phyloP scores from a whole-genome alignment of 2,329 filamentous ascomycete genomes.

The Botrytis porri region DNA sequence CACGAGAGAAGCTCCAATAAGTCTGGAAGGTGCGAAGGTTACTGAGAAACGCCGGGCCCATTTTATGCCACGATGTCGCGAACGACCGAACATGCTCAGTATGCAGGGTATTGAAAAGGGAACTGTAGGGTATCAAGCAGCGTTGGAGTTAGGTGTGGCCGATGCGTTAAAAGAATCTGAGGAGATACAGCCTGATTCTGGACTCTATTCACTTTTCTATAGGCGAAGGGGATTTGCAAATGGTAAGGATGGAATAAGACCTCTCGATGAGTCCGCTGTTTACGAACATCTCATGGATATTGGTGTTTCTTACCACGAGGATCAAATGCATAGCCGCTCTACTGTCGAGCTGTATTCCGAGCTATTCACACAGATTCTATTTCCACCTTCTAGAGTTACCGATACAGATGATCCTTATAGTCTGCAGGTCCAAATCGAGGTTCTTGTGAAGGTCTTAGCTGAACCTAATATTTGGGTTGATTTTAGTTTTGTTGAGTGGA shows the following conservation, averaged over 20 bases:
- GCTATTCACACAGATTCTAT: slow-evolving; percentile 57
- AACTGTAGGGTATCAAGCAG: slow-evolving; percentile 66
- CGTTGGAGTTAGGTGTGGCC: slow-evolving; percentile 61
- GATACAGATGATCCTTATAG: slow-evolving; percentile 59
- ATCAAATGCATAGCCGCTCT: slow-evolving; percentile 49
- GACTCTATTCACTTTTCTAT: slow-evolving; percentile 26
- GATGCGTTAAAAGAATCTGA: slow-evolving; percentile 63
- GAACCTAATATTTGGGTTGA: slow-evolving; percentile 70
- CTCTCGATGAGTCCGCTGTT: slow-evolving; percentile 55
- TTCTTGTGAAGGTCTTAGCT: slow-evolving; percentile 62
- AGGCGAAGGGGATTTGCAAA: slow-evolving; percentile 37
- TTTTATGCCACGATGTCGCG: slow-evolving; percentile 36
- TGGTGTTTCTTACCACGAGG: slow-evolving; percentile 53
- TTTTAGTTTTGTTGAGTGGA: slow-evolving; percentile 72
- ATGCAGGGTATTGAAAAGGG: slow-evolving; percentile 70
- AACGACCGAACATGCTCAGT: slow-evolving; percentile 65
- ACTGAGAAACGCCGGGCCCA: slow-evolving; percentile 30
- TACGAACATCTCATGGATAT: slow-evolving; percentile 55
- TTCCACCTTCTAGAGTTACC: slow-evolving; percentile 54
- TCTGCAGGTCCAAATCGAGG: slow-evolving; percentile 67
- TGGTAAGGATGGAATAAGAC: slow-evolving; percentile 44
- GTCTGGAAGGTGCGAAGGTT: slow-evolving; percentile 36
- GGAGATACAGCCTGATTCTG: slow-evolving; percentile 36
- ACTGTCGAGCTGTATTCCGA: slow-evolving; percentile 60
- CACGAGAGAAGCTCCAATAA: slow-evolving; percentile 49